These are phyloP conservation scores for Globisporangium sylvaticum DNA, from an alignment of 352 stramenopile genomes.

Conservation along the genomic window DNA sequence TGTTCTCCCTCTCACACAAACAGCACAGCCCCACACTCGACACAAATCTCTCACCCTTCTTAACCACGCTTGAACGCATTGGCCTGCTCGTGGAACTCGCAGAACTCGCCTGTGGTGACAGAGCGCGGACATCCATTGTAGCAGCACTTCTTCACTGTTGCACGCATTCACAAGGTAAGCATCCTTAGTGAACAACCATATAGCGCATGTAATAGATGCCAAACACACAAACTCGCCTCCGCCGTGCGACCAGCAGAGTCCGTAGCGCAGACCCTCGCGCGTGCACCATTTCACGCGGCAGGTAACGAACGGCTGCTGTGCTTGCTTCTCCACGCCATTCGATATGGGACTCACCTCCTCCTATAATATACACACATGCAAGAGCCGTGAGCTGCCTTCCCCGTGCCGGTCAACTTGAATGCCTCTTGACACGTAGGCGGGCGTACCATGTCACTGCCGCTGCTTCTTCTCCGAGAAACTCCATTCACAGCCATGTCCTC, in stretches of 20 bases:
- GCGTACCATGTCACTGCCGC: background rate
- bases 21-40: too few species aligned
- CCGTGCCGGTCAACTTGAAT: too few species aligned
- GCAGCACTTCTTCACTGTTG: slow-evolving; percentile 44
- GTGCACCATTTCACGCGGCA: slow-evolving; percentile 50
- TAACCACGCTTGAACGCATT: background rate
- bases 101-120: slow-evolving; percentile 37
- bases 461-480: background rate
- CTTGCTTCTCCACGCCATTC: background rate
- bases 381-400: too few species aligned
- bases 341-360: too few species aligned
- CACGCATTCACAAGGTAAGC: background rate
- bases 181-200: background rate
- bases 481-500: background rate
- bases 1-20: too few species aligned
- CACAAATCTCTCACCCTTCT: background rate
- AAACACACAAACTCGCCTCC: slow-evolving; percentile 25
- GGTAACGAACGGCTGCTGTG: background rate
- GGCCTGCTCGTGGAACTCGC: slow-evolving; percentile 33
- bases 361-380: too few species aligned
- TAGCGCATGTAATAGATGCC: background rate
- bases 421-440: too few species aligned
- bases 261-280: slow-evolving; percentile 33
- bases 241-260: slow-evolving; percentile 50
- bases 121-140: slow-evolving; percentile 24